Evolutionary conservation across 495 filamentous ascomycete genomes (phyloP), one percentile per base, ranked within the genome.

Genomic region (Trichoderma gamsii): DNA sequence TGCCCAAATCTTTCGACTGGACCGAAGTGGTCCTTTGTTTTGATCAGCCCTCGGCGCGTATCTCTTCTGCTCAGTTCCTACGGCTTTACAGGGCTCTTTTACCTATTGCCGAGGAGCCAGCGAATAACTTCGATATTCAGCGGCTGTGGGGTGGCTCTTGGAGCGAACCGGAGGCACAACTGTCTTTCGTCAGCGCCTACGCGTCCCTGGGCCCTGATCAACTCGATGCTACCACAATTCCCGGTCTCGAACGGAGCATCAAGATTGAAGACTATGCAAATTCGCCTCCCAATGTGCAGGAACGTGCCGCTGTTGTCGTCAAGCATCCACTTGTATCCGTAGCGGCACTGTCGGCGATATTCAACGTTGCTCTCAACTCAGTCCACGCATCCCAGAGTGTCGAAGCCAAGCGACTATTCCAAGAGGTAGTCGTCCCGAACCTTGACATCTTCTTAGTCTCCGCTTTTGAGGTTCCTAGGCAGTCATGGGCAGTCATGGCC

Each of bases 91-190:
- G 88, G 66, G 90, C 89, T 21, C 80, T 99, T 32, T 79, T 90
- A 38, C 87, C 87, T 1, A 80, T 90, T 66, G 90, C 90, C 46
- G 80, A 78, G 61, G 86, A 89, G 29, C 65, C 65, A n/a, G 84
- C 88, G 21, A 71, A 75, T 2, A 69, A 69, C 23, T 77, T 86
- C 73, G 88, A 96, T 76, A 86, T 97, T 61, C 90, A 96, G 76
- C 85, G 82, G 46, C 83, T 99, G 29, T 98, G 94, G 95, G 92
- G 93, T 68, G 94, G 93, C 43, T 83, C 87, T 61, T 98, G 96
- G 95, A 85, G 90, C 63, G 83, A 96, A 66, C 85, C 87, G 23
- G 86, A 92, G 61, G 91, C 96, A 0, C 96, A 97, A 68, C 84
- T 98, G 66, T 95, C 91, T 16, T 96, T 99, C 73, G 81, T 97